Conservation (phyloP, 768 basidiomycete genomes). For the Naganishia vaughanmartiniae region DNA sequence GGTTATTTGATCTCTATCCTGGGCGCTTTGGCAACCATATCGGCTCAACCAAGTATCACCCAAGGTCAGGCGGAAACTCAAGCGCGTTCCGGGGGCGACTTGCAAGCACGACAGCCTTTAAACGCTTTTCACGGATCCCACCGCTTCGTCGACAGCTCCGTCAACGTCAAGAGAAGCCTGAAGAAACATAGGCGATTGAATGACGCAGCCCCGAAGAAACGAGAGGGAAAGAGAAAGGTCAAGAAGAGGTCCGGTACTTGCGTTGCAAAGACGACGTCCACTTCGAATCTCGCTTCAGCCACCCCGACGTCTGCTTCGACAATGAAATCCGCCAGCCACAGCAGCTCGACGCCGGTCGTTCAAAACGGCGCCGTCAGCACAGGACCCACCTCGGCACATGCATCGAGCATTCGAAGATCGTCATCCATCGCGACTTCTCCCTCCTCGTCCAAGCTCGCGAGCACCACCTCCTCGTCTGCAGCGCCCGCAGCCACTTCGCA, state of each 20-base stretch:
- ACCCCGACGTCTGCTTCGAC: neutral
- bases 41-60: neutral
- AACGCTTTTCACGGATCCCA: neutral
- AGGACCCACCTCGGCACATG: neutral
- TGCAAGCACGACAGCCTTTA: conserved; percentile 9
- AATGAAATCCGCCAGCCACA: neutral
- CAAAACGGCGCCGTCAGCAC: conserved; percentile 1
- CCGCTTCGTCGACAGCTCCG: conserved; percentile 5
- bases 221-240: conserved; percentile 3
- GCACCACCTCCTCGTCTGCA: conserved; percentile 22
- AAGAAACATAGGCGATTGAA: neutral
- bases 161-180: neutral
- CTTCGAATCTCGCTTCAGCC: neutral
- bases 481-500: conserved; percentile 31
- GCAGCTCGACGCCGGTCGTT: neutral
- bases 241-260: conserved; percentile 14
- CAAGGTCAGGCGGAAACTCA: neutral
- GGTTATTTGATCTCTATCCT: neutral
- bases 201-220: neutral
- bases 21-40: neutral
- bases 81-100: neutral
- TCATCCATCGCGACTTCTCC: conserved; percentile 36
- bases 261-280: conserved; percentile 10
- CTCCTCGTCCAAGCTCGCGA: conserved; percentile 34
- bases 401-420: conserved; percentile 17